Base-by-base conservation (phyloP, 208 protist species). In the Trypanosoma melophagium region DNA sequence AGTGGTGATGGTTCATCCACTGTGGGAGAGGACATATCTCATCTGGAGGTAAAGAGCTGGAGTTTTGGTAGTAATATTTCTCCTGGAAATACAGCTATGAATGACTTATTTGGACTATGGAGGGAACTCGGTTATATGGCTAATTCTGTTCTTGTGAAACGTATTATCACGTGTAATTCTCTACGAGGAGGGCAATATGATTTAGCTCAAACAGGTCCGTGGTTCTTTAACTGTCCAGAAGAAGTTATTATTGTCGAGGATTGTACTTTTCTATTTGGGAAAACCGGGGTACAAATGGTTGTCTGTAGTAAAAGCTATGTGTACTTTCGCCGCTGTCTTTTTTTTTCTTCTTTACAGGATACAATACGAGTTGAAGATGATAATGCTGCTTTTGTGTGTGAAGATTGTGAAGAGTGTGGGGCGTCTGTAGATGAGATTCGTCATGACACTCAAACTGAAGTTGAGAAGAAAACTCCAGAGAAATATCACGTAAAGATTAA, bases 181-280 rank as follows among this genome's bases (percentile, higher is more conserved):
- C 44, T 51, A 0, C 52, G 7, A 49, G 51, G 53, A 24, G 64
- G 24, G 25, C 59, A 52, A 12, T 81, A 86, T 44, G 57, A 86
- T 50, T 50, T 93, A 14, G 71, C 80, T 55, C 31, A 75, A 17
- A 69, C 63, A 16, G 84, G 81, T 9, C 60, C 78, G 25, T 44
- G 79, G 17, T 85, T 86, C 38, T 74, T 92, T 65, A 71, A 89
- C 42, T 59, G 53, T 1, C 64, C 71, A 7, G 69, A 44, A 22
- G 67, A 83, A 52, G 24, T 92, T 53, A 24, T 89, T 21, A 24
- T 80, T 7, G 64, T 89, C 16, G 77, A 86, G 41, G 57, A 65
- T 44, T 92, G 86, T 60, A 66, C 47, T 13, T 89, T 92, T 71
- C 41, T 62, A 40, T 51, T 66, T 1, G 3, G 10, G 14, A 0